Percentiles rank a stretch among this genome's conserved stretches.
phyloP scores from a whole-genome alignment of 2,329 filamentous ascomycete species.

The Mariannaea elegans region DNA sequence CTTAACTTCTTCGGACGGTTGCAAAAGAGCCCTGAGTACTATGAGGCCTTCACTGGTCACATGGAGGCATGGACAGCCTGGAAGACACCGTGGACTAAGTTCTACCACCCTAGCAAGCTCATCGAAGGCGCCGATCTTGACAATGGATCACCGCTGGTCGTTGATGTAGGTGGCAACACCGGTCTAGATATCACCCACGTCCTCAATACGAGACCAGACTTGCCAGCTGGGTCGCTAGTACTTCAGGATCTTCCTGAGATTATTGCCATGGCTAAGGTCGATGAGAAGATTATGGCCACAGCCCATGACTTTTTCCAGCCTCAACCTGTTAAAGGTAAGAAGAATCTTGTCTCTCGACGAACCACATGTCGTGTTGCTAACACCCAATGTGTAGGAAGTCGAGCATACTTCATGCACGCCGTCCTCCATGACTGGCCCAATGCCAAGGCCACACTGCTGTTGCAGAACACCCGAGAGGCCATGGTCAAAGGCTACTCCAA shows the following conservation, averaged over 20 bases:
- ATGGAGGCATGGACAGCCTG: constrained; percentile 32
- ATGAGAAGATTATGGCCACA: constrained; percentile 22
- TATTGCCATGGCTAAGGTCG: constrained; percentile 14
- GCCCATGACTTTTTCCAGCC: constrained; percentile 30
- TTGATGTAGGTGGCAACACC: constrained; percentile 30
- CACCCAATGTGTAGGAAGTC: constrained; percentile 33
- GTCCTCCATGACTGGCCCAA: constrained; percentile 62
- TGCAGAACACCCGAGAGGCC: constrained; percentile 23
- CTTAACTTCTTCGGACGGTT: constrained; percentile 30
- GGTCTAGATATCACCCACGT: constrained; percentile 28
- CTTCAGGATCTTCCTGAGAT: constrained; percentile 31
- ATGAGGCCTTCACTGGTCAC: constrained; percentile 26
- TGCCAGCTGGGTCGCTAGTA: constrained; percentile 10
- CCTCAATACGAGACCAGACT: constrained; percentile 8
- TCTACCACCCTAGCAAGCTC: constrained; percentile 23
- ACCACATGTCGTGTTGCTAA: background rate
- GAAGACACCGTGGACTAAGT: constrained; percentile 34
- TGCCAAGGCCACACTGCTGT: constrained; percentile 43
- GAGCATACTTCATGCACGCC: constrained; percentile 56
- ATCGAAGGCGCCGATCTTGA: constrained; percentile 12
- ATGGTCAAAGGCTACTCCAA: constrained; percentile 40
- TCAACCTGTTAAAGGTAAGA: constrained; percentile 24
- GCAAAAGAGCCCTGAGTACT: constrained; percentile 30
- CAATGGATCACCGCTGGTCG: constrained; percentile 22
- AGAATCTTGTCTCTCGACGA: background rate